Evolutionary conservation across 2,329 filamentous ascomycete genomes (phyloP), one percentile per base, ranked within the genome.

Genomic region (Westerdykella sp.): DNA sequence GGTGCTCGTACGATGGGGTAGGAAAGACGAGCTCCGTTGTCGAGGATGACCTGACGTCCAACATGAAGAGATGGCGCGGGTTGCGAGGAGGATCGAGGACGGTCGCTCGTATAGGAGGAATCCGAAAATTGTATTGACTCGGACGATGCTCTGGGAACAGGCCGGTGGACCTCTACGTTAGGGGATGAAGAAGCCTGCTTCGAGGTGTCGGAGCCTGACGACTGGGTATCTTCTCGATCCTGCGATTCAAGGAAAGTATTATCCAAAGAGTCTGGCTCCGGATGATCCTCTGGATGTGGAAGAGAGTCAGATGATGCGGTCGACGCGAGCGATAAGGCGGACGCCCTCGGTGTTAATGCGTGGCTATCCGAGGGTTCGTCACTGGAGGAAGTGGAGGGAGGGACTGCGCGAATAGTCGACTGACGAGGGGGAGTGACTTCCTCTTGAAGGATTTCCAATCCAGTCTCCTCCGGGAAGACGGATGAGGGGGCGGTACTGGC

Each of bases 401-500:
- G 53, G 46, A 68, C 62, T 53, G 64, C 55, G 34, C 66, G 61
- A 43, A 69, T 67, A 36, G 66, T 69, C 25, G 59, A 50, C 40
- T 39, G 44, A 47, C 46, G 43, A 43, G 42, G 46, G 50, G 37
- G 51, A 48, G 41, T 53, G 15, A 51, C 47, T 41, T 65, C 59
- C 49, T 67, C 63, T 48, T 65, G 43, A 54, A 65, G 58, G 56
- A 63, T 51, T 40, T 60, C 59, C 34, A 66, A 51, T 16, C 51
- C 57, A 38, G 58, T 60, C 41, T 61, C 57, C 38, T 55, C 58
- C 32, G 60, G 56, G 34, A 57, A 48, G 15, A 63, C 62, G 18
- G 66, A 67, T 14, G 62, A 61, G 48, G 63, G 63, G 55, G 66
- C 56, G 46, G 66, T 68, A 52, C 57, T 67, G 45, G 54, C 60